Evolutionary conservation across 352 stramenopile species (phyloP), one percentile per base, ranked within the genome.

Genomic region (Globisporangium canariense): DNA sequence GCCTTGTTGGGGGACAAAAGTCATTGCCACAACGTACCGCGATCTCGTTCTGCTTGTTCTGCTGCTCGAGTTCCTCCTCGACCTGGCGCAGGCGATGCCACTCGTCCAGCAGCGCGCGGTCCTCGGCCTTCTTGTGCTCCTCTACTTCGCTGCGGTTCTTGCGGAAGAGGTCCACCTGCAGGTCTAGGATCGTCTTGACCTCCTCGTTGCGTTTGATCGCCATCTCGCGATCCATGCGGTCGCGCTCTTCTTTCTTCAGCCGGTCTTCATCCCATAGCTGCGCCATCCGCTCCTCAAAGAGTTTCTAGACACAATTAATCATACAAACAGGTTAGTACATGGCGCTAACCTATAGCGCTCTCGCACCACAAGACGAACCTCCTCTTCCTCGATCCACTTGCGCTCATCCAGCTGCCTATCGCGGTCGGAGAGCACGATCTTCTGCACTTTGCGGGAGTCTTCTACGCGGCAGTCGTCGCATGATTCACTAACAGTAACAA

Each of bases 261-360:
- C 80, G 80, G 60, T 93, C 84, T 36, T 84, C 76, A 30, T 79
- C 79, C 82, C 84, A 93, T 11, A 93, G 68, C 62, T 86, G 71
- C 7, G 82, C 79, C 84, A 93, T 91, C 55, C 69, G 67, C 28
- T 54, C 54, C 50, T 93, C 84, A 20, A 77, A 61, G 20, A 71
- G 60, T 46, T 65, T 72, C 80, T 89, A 54, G 5, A 8, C 49
- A 25, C 25, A 45, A 45, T 16, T 14, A 45, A 45, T 45, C 11
- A 45, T 18, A 22, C 13, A 67, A n/a, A 49, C 22, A 58, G 25
- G 1, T 28, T 28, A 28, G 25, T 28, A 28, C 25, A 28, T 28
- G 25, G 25, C 25, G 25, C 25, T 28, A 28, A 28, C 1, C 25
- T 28, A 28, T 28, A 28, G 25, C 25, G 25, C 25, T 28, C 25